Percentiles rank a stretch among this genome's conserved stretches.
These are phyloP conservation scores for Ramaria rubella DNA, from an alignment of 768 basidiomycete genomes.

Conservation along the genomic window DNA sequence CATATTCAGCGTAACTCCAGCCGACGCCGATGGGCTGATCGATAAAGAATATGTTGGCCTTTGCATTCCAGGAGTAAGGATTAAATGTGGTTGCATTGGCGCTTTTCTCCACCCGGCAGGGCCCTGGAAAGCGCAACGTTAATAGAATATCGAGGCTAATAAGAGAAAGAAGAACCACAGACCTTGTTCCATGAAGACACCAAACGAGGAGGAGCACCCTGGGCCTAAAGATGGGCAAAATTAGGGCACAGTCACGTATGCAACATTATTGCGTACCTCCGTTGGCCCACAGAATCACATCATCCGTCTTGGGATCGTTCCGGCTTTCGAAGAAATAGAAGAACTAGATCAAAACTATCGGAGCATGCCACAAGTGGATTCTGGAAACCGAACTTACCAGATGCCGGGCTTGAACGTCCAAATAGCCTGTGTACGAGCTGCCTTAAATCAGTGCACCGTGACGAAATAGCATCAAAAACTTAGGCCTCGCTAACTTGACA, in stretches of 20 bases:
- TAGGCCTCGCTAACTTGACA: slow-evolving; percentile 3
- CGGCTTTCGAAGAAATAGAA: slow-evolving; percentile 76
- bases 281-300: slow-evolving; percentile 34
- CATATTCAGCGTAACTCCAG: slow-evolving; percentile 64
- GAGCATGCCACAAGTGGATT: too few relatives aligned
- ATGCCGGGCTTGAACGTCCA: slow-evolving; percentile 55
- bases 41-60: slow-evolving; percentile 61
- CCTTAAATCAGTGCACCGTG: background rate
- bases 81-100: slow-evolving; percentile 64
- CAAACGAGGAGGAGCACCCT: slow-evolving; percentile 50
- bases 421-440: slow-evolving; percentile 41
- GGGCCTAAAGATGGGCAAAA: slow-evolving; percentile 36
- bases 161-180: background rate
- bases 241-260: background rate
- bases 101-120: slow-evolving; percentile 56
- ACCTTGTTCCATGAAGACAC: slow-evolving; percentile 63
- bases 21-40: slow-evolving; percentile 68
- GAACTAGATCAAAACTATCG: slow-evolving; percentile 24
- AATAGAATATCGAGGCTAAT: slow-evolving; percentile 57
- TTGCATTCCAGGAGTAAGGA: slow-evolving; percentile 65
- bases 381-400: slow-evolving; percentile 17
- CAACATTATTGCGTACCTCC: slow-evolving; percentile 31
- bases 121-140: slow-evolving; percentile 74
- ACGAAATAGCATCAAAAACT: background rate
- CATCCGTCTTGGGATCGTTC: slow-evolving; percentile 41